Evolutionary conservation across 257 asterid genomes (phyloP), one percentile per base, ranked within the genome.

Genomic region (Primulina tabacum): DNA sequence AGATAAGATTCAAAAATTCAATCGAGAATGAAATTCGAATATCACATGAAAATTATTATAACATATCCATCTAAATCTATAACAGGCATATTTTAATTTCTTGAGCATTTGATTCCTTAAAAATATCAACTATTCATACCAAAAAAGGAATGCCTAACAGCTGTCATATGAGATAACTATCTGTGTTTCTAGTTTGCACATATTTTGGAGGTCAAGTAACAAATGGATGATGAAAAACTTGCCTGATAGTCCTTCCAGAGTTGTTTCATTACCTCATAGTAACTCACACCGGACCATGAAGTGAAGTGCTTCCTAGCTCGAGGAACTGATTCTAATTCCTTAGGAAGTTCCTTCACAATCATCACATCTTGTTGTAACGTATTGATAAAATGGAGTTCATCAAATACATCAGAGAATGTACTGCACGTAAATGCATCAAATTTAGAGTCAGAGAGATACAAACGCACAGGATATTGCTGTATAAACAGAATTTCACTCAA

Each of bases 291-390:
- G 71, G 92, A 78, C 99, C 99, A 93, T 43, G 90, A 86, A 24
- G 95, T 82, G 74, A 90, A 90, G 81, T 90, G 99, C 83, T 93
- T 93, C 86, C 99, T 89, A 64, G 89, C 94, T 73, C 95, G 90
- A 72, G 95, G 90, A 65, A 76, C 66, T 71, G 95, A 80, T 85
- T 90, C 87, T 65, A 93, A 5, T 72, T 86, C 96, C 84, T 82
- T 80, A 37, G 99, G 97, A 81, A 93, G 89, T 82, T 84, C 95
- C 78, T 81, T 87, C 78, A 89, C 76, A 72, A 93, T 80, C 77
- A 85, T 87, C 71, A 93, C 88, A 65, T 93, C 99, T 72, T 75
- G 87, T 78, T 68, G 79, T 75, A 90, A 82, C 32, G 81, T 74
- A 70, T 71, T 73, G 71, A 89, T 85, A 83, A 93, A 93, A 87